These are phyloP conservation scores for Lentinula detonsa DNA, from an alignment of 768 basidiomycete genomes.

Conservation along the genomic window DNA sequence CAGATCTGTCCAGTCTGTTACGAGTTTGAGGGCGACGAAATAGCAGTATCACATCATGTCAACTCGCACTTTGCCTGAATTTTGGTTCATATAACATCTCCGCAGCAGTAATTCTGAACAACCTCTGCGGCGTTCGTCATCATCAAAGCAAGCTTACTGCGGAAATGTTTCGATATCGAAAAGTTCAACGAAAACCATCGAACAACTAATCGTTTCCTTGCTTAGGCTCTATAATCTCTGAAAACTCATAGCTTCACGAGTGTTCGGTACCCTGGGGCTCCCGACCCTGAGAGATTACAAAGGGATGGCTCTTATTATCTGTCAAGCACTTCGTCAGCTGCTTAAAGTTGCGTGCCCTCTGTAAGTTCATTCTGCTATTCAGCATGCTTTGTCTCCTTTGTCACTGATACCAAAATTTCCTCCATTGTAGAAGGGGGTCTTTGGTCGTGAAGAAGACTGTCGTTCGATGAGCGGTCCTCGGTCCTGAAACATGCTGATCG, in stretches of 20 bases:
- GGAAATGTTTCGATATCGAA: neutral
- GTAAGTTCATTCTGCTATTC: neutral
- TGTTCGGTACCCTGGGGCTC: neutral
- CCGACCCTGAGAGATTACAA: neutral
- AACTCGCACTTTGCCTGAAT: neutral
- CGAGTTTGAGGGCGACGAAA: constrained; percentile 1
- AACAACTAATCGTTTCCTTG: too few species aligned
- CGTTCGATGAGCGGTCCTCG: neutral
- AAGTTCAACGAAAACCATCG: too few species aligned
- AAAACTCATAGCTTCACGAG: too few species aligned
- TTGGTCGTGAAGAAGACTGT: neutral
- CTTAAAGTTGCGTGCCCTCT: neutral
- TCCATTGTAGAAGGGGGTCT: neutral
- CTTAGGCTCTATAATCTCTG: too few species aligned
- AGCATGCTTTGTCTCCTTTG: too few species aligned
- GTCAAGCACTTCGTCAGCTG: neutral
- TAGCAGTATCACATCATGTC: neutral
- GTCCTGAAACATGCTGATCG: neutral
- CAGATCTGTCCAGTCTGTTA: neutral
- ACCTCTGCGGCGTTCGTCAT: neutral
- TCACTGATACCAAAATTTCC: too few species aligned
- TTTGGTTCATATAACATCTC: neutral
- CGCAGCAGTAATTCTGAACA: neutral
- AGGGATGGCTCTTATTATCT: neutral
- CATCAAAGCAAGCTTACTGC: neutral